Base-by-base conservation (phyloP, 2,329 filamentous ascomycete genomes). In the Arthrobotrys pseudoclavata region DNA sequence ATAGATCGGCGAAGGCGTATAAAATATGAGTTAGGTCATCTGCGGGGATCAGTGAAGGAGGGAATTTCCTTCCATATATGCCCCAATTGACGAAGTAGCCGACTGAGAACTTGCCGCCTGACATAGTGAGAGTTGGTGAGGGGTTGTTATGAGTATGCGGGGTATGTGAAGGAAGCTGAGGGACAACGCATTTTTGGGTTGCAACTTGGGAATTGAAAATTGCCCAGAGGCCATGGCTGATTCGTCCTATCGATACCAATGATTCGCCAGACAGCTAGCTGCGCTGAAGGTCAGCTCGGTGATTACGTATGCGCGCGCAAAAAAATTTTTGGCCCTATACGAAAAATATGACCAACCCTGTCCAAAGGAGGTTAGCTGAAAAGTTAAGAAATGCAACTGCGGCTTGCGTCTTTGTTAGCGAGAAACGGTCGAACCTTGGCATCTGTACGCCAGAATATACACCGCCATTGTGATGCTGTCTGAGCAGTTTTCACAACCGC, bases 11-110 rank as follows among this genome's bases (percentile, higher is more conserved):
- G 40, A 40, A 80, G 69, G 69, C 74, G 78, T 97, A 98, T 18
- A 98, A 89, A 6, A 97, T 85, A 82, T 98, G 95, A 0, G 94
- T 98, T 42, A 98, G 88, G 70, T 92, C 91, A 69, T 94, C 88
- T 3, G 87, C 90, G 0, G 92, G 92, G 5, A 98, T 88, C 82
- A 97, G 90, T 82, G 96, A 92, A 0, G 94, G 94, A 22, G 90
- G 88, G 83, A 95, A 91, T 81, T 95, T 91, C 70, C 95, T 90
- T 48, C 87, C 93, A 84, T 97, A 97, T 81, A 96, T 95, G 79
- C 92, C 92, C 93, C 81, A 64, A 72, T 64, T 70, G 37, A 60
- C 64, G 42, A 69, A 69, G 26, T 69, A 69, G 5, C 64, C 64
- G 40, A 69, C 52, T 9, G 64, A 69, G 24, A 53, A 55, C 24